Evolutionary conservation across 805 yeast species (phyloP), one percentile per base, ranked within the genome.

Genomic region (Saturnispora serradocipensis): DNA sequence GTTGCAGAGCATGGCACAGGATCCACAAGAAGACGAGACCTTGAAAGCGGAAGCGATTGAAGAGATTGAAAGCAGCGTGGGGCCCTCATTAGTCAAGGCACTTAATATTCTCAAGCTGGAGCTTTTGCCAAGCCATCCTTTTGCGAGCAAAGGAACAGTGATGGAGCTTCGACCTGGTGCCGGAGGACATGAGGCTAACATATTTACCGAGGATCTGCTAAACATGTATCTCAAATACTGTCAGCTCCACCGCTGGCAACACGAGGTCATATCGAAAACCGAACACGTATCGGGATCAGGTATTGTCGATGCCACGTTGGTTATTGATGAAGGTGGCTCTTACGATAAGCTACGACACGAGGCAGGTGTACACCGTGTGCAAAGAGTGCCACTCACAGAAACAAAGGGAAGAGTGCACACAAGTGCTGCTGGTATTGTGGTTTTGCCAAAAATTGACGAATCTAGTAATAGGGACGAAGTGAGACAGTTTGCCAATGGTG

Each of bases 351-450:
- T 93, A 45, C 75, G 91, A 55, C 83, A 79, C 60, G 99, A 93
- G 65, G 88, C 95, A 28, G 99, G 99, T 4, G 96, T 93, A 7
- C 99, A 93, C 66, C 72, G 99, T 43, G 99, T 93, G 1, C 99
- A 93, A 65, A 71, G 99, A 54, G 81, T 91, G 7, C 99, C 99
- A 0, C 85, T 80, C 22, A 93, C 99, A 0, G 99, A 93, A 64
- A 77, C 87, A 3, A 90, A 91, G 65, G 98, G 98, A 6, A 72
- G 99, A 47, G 84, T 88, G 3, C 99, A 93, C 64, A 93, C 99
- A 0, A 88, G 97, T 1, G 91, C 99, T 0, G 88, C 97, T 0
- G 98, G 97, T 0, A 96, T 93, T 1, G 85, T 93, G 11, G 97
- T 93, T 2, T 69, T 93, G 16, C 99, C 99, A 0, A 85, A 88